phyloP scores from a whole-genome alignment of 2,329 filamentous ascomycete genomes.

The Aspergillus novofumigatus region DNA sequence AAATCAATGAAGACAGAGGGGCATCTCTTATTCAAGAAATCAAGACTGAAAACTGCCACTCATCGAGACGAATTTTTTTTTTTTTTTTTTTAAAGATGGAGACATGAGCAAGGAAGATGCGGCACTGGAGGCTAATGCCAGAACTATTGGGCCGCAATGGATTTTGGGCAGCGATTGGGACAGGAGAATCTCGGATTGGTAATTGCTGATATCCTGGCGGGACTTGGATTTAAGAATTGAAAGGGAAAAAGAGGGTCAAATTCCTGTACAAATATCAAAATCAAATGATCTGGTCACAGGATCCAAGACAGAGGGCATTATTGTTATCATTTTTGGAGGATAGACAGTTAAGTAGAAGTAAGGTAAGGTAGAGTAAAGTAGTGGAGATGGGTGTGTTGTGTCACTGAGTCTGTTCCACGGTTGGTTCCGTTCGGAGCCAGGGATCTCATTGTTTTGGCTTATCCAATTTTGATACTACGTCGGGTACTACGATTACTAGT shows the following conservation, averaged over 20 bases:
- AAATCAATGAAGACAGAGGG: not conserved
- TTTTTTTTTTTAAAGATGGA: slow-evolving; percentile 5
- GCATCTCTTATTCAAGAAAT: too few relatives aligned
- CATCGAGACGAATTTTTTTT: slow-evolving; percentile 2
- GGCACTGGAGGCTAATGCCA: slow-evolving; percentile 7
- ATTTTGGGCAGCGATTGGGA: slow-evolving; percentile 16
- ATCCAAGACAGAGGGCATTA: not conserved
- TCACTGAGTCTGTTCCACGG: slow-evolving; percentile 1
- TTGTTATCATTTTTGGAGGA: not conserved
- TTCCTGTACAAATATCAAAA: not conserved
- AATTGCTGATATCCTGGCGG: not conserved
- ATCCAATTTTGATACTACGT: not conserved
- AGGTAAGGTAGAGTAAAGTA: not conserved
- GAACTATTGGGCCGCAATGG: slow-evolving; percentile 15
- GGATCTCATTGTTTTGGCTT: slow-evolving; percentile 3
- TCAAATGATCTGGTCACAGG: not conserved
- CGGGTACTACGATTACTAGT: not conserved
- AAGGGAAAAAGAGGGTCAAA: not conserved
- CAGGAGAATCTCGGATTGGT: slow-evolving; percentile 3
- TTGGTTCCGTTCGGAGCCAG: slow-evolving; percentile 6
- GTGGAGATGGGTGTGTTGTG: not conserved
- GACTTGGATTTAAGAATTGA: not conserved
- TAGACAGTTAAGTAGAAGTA: not conserved
- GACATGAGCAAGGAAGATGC: slow-evolving; percentile 6
- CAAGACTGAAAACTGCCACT: not conserved